Percentiles rank a stretch among this genome's conserved stretches.
phyloP scores from a whole-genome alignment of 306 rosid genomes.

The Glycine tomentella region DNA sequence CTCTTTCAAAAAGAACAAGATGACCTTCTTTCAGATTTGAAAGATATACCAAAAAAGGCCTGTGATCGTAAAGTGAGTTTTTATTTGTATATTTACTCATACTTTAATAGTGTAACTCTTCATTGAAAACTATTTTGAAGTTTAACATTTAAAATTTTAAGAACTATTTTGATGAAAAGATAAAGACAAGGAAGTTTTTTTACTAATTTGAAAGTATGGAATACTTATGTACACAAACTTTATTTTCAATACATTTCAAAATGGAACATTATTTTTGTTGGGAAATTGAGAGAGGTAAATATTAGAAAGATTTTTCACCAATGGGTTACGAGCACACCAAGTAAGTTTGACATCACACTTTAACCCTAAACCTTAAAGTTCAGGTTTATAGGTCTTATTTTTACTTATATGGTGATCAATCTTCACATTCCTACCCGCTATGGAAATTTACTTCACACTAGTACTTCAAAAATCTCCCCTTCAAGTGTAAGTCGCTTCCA shows the following conservation, averaged over 20 bases:
- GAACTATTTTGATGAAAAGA: not conserved
- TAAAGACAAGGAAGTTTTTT: not conserved
- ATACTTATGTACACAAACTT: not conserved
- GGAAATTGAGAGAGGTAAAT: no score
- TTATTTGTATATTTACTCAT: not conserved
- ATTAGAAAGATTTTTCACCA: no score
- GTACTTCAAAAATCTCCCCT: no score
- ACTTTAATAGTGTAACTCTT: not conserved
- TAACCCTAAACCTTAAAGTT: no score
- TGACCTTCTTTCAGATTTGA: constrained; percentile 86
- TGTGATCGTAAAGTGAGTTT: constrained; percentile 90
- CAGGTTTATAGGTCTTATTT: no score
- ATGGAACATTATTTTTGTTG: not conserved
- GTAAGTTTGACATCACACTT: no score
- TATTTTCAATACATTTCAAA: not conserved
- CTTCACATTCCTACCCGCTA: no score
- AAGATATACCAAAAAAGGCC: constrained; percentile 93
- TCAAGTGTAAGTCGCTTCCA: no score
- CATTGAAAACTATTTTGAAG: not conserved
- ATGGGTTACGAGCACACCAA: no score
- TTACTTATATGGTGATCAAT: no score
- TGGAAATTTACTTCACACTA: no score
- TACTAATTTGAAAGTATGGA: not conserved
- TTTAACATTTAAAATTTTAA: not conserved
- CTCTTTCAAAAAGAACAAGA: constrained; percentile 94